Evolutionary conservation across 768 basidiomycete species (phyloP).

Genomic region (Russula virescens): DNA sequence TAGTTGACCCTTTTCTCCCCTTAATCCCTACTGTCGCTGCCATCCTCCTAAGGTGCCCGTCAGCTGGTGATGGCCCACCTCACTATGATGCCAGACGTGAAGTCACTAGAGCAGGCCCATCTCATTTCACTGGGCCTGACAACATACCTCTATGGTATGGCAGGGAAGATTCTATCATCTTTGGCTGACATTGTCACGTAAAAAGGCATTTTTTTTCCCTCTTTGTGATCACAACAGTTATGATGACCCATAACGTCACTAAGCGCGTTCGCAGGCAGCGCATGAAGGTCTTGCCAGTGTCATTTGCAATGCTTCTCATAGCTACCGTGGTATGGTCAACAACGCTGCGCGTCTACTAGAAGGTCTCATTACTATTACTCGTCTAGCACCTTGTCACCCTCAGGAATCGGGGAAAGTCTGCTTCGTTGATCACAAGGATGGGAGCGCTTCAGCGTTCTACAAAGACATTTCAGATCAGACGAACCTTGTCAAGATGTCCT

Average conservation of each 20-base stretch:
- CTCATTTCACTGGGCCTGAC: not conserved
- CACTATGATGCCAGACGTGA: too few species aligned
- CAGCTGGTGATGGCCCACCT: too few species aligned
- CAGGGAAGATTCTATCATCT: not conserved
- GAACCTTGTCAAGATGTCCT: not conserved
- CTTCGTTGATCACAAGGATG: not conserved
- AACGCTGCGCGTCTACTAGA: not conserved
- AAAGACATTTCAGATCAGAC: not conserved
- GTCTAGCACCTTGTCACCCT: not conserved
- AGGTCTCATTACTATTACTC: not conserved
- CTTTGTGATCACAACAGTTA: not conserved
- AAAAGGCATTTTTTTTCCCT: constrained; percentile 5
- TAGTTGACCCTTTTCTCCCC: too few species aligned
- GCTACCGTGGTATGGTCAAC: not conserved
- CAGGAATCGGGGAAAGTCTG: not conserved
- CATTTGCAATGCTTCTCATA: constrained; percentile 1
- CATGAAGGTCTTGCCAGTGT: constrained; percentile 1
- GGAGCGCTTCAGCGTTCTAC: not conserved
- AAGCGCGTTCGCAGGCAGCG: constrained; percentile 4
- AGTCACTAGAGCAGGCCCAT: not conserved
- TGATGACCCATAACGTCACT: not conserved
- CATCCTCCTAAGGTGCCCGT: too few species aligned
- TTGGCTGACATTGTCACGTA: not conserved
- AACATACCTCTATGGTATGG: constrained; percentile 11
- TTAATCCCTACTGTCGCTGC: too few species aligned